A percentile compares a stretch with the other conserved stretches of the same genome.
Conservation (phyloP, 2,329 filamentous ascomycete species). For the Emmonsiellopsis sp. region DNA sequence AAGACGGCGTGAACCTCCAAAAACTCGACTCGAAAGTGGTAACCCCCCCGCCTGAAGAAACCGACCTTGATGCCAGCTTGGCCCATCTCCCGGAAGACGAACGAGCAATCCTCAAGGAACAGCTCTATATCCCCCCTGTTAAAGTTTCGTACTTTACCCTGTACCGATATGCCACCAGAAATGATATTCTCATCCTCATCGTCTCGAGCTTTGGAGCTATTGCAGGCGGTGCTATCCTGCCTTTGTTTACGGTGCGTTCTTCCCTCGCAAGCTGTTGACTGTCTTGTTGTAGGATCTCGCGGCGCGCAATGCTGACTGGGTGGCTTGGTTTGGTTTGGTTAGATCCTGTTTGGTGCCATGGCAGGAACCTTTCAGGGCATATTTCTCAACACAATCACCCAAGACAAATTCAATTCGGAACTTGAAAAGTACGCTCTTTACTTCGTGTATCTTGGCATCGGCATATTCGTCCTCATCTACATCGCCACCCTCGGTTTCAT, state of each 20-base stretch:
- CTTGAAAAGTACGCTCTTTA: slow-evolving; percentile 63
- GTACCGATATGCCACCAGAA: slow-evolving; percentile 60
- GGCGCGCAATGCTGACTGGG: too few species aligned
- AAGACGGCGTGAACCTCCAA: slow-evolving; percentile 6
- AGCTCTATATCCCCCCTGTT: slow-evolving; percentile 56
- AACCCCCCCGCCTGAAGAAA: slow-evolving; percentile 22
- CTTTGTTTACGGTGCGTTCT: slow-evolving; percentile 60
- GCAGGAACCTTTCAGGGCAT: slow-evolving; percentile 62
- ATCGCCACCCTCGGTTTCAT: slow-evolving; percentile 82
- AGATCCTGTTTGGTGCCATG: slow-evolving; percentile 64
- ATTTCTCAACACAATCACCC: slow-evolving; percentile 41
- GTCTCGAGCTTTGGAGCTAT: slow-evolving; percentile 58
- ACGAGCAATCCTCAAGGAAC: slow-evolving; percentile 56
- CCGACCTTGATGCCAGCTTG: slow-evolving; percentile 45
- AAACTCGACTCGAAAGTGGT: slow-evolving; percentile 36
- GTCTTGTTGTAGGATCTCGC: too few species aligned
- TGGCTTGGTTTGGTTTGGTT: background rate
- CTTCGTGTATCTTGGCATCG: slow-evolving; percentile 77
- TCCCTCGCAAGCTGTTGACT: too few species aligned
- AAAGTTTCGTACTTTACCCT: slow-evolving; percentile 57
- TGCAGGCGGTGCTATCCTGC: slow-evolving; percentile 63
- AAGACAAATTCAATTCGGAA: slow-evolving; percentile 49
- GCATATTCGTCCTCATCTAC: slow-evolving; percentile 69
- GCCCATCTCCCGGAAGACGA: slow-evolving; percentile 57
- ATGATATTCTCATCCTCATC: slow-evolving; percentile 55